A percentile compares a stretch with the other conserved stretches of the same genome.
Evolutionary conservation across 805 yeast species (phyloP).

Genomic region (Kuraishia capsulata): DNA sequence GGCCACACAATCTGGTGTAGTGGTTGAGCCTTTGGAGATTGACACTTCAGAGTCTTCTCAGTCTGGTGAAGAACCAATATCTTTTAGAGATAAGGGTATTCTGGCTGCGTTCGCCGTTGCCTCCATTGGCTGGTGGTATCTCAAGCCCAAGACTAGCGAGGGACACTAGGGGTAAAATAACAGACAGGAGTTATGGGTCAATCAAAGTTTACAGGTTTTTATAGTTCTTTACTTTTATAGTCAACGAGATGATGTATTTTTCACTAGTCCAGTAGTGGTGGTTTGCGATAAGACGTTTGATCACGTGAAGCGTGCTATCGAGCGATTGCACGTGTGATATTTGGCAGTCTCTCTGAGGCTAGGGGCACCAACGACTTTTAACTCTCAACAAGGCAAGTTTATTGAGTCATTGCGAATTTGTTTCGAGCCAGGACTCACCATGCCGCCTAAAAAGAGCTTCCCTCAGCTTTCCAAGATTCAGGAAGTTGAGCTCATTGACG

Average conservation of each 20-base stretch:
- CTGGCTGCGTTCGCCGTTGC: background rate
- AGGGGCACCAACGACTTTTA: no score
- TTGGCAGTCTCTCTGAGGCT: no score
- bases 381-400: no score
- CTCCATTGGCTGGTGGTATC: slow-evolving; percentile 2
- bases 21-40: background rate
- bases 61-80: background rate
- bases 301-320: no score
- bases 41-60: background rate
- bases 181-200: background rate
- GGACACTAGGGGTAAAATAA: background rate
- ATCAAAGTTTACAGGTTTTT: background rate
- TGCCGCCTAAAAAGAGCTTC: no score
- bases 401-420: no score
- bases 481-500: slow-evolving; percentile 26
- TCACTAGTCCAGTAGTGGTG: no score
- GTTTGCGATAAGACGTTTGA: no score
- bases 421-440: no score
- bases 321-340: no score
- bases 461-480: background rate
- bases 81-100: background rate
- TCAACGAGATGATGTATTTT: background rate
- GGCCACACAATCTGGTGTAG: slow-evolving; percentile 1
- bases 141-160: slow-evolving; percentile 1
- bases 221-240: background rate